A percentile compares a stretch with the other conserved stretches of the same genome.
Conservation (phyloP, 1,139 yeast species). For the Geotrichum bryndzae region DNA sequence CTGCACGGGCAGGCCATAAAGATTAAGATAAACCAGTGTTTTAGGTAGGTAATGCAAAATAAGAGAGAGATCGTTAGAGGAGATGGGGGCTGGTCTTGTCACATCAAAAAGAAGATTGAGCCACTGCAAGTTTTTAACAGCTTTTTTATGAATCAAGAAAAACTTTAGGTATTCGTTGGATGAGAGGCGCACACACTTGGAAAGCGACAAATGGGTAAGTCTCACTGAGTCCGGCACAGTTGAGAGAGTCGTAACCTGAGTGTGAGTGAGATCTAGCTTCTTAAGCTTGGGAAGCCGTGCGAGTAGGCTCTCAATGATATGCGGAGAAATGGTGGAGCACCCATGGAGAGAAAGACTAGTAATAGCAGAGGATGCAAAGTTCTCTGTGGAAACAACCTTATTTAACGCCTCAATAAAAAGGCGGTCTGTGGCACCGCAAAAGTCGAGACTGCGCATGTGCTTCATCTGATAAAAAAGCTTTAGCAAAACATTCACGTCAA, state of each 20-base stretch:
- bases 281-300: constrained; percentile 54
- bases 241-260: constrained; percentile 60
- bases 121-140: constrained; percentile 60
- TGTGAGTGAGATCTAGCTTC: constrained; percentile 74
- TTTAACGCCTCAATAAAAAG: constrained; percentile 58
- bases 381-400: constrained; percentile 13
- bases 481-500: constrained; percentile 43
- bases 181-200: constrained; percentile 71
- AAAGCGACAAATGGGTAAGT: constrained; percentile 70
- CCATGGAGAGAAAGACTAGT: constrained; percentile 79
- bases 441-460: constrained; percentile 45
- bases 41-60: constrained; percentile 41
- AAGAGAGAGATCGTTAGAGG: constrained; percentile 37
- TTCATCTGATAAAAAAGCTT: constrained; percentile 42
- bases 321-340: constrained; percentile 67
- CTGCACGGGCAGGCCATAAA: constrained; percentile 68
- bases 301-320: constrained; percentile 50
- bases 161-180: constrained; percentile 70
- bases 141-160: constrained; percentile 61
- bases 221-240: constrained; percentile 48
- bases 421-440: constrained; percentile 78
- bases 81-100: constrained; percentile 57
- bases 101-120: constrained; percentile 69
- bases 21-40: constrained; percentile 51
- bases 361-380: constrained; percentile 24